phyloP scores from a whole-genome alignment of 2,329 filamentous ascomycete species.

The Cladophialophora immunda region DNA sequence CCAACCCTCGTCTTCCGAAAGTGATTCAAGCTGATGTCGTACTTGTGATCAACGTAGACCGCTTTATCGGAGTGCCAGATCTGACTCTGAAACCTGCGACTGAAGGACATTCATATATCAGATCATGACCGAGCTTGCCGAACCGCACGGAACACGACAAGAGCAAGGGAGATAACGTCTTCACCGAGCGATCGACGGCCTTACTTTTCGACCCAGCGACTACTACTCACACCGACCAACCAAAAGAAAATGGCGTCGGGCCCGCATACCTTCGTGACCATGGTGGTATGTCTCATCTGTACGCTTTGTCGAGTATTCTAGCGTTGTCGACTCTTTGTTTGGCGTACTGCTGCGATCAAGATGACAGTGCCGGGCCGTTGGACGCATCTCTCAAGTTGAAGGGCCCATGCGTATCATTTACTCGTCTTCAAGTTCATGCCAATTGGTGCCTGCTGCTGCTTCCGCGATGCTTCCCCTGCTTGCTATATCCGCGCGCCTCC shows the following conservation, averaged over 20 bases:
- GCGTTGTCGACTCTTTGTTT: neutral
- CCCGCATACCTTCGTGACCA: conserved; percentile 40
- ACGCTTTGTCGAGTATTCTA: neutral
- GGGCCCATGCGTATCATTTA: neutral
- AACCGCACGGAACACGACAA: neutral
- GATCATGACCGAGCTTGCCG: neutral
- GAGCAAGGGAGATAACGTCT: conserved; percentile 4
- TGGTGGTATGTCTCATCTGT: conserved; percentile 27
- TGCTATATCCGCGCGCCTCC: neutral
- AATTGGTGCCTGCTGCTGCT: neutral
- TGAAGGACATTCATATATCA: neutral
- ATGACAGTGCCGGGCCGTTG: neutral
- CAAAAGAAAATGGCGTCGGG: conserved; percentile 37
- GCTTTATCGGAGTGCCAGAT: neutral
- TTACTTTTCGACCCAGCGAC: neutral
- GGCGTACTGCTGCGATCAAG: neutral
- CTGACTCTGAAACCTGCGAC: neutral
- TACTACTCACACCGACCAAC: neutral
- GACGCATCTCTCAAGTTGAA: too few species aligned
- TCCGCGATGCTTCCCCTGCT: neutral
- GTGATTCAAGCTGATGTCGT: neutral
- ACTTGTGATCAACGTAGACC: neutral
- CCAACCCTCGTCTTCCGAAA: neutral
- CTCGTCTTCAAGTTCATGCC: neutral
- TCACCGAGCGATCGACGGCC: neutral